Evolutionary conservation across 2,329 filamentous ascomycete genomes (phyloP), one percentile per base, ranked within the genome.

Genomic region (Microcera coccophila): DNA sequence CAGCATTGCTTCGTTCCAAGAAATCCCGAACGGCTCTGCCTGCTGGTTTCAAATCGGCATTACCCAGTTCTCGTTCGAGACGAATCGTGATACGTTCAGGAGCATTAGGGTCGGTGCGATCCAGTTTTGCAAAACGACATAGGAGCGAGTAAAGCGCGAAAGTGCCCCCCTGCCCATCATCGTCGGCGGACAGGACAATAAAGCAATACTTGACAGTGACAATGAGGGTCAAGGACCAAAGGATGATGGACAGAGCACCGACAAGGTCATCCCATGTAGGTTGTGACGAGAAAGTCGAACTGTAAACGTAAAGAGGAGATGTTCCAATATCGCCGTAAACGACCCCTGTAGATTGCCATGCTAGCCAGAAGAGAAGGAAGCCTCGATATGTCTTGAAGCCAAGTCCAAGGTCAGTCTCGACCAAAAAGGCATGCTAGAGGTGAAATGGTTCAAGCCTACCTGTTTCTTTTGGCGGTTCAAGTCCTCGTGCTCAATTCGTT

Each of bases 261-360:
- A 85, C 68, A 3, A 87, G 68, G 51, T 84, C 78, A 17, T 77
- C 69, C 51, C 75, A 74, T 5, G 65, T 69, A 0, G 81, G 81
- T 14, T 73, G 64, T 3, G 67, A 63, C 19, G 72, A 68, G 55
- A 87, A 87, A 1, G 80, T 84, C n/a, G 78, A 82, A 15, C 81
- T 85, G 61, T 70, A 86, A 15, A 86, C 82, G 54, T 87, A 87
- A 15, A 87, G 75, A n/a, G 81, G 82, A 46, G 74, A 79, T 16
- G 72, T 75, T 43, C 81, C 82, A 55, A 85, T 84, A 51, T 86
- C 82, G 18, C 82, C 82, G 48, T 86, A 85, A 38, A 85, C 85
- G 31, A 83, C 79, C 38, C 82, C 82, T 21, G 74, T 76, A 3
- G 75, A 79, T 62, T 85, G 81, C 57, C 83, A 85, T 18, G 80